Conservation (phyloP, 2,329 filamentous ascomycete genomes). For the Apiospora malaysiana region DNA sequence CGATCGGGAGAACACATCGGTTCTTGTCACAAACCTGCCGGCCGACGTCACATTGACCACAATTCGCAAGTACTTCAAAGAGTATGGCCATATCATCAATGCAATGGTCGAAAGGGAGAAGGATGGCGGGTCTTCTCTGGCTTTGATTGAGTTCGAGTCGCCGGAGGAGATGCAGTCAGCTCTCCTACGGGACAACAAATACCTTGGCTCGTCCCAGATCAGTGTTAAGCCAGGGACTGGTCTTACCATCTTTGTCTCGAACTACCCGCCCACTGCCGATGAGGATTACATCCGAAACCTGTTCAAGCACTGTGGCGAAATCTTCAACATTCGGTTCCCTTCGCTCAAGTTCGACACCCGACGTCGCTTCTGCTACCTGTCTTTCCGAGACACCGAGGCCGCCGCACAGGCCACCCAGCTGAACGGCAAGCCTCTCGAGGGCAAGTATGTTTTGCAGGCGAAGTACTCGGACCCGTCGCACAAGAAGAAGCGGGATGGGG, state of each 20-base stretch:
- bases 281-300: slow-evolving; percentile 71
- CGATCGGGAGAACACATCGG: slow-evolving; percentile 87
- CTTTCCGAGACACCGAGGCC: slow-evolving; percentile 75
- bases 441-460: slow-evolving; percentile 71
- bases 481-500: slow-evolving; percentile 80
- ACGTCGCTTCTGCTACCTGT: slow-evolving; percentile 93
- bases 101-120: slow-evolving; percentile 71
- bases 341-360: slow-evolving; percentile 88
- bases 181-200: slow-evolving; percentile 80
- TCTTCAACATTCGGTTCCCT: slow-evolving; percentile 86
- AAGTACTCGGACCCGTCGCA: slow-evolving; percentile 84
- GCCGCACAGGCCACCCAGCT: slow-evolving; percentile 76
- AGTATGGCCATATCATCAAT: slow-evolving; percentile 84
- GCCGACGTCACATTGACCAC: slow-evolving; percentile 70
- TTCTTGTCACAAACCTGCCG: slow-evolving; percentile 82
- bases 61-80: slow-evolving; percentile 87
- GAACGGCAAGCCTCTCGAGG: slow-evolving; percentile 72
- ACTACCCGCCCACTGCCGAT: slow-evolving; percentile 81
- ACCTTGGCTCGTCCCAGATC: slow-evolving; percentile 75
- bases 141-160: slow-evolving; percentile 84
- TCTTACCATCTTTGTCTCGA: slow-evolving; percentile 87
- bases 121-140: slow-evolving; percentile 66
- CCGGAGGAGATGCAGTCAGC: slow-evolving; percentile 83
- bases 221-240: slow-evolving; percentile 76
- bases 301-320: slow-evolving; percentile 78